phyloP scores from a whole-genome alignment of 371 early-diverging fungal genomes.

The Syncephalastrum racemosum region DNA sequence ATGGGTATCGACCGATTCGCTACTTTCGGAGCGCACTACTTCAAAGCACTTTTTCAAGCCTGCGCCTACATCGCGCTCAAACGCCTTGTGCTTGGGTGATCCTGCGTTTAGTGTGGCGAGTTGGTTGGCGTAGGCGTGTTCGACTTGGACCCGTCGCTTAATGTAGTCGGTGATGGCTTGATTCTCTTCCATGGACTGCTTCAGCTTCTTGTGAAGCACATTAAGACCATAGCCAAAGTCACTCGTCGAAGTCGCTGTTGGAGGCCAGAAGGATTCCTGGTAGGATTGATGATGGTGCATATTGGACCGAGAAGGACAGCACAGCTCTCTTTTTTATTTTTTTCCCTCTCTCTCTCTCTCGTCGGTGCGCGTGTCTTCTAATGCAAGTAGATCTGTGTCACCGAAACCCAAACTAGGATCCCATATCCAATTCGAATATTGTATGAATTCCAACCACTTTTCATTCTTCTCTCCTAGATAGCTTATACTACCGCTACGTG shows the following conservation, averaged over 20 bases:
- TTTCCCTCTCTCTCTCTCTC: too few relatives aligned
- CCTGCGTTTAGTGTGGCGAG: constrained; percentile 24
- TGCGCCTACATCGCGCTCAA: constrained; percentile 67
- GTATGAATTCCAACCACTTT: too few relatives aligned
- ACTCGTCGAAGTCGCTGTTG: constrained; percentile 24
- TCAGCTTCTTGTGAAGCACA: constrained; percentile 64
- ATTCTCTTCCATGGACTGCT: constrained; percentile 66
- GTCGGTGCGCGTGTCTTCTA: too few relatives aligned
- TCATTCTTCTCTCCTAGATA: too few relatives aligned
- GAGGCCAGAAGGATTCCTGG: constrained; percentile 45
- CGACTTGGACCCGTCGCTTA: constrained; percentile 64
- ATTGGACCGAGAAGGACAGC: constrained; percentile 1
- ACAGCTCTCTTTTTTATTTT: too few relatives aligned
- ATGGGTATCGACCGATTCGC: constrained; percentile 58
- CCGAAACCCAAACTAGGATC: too few relatives aligned
- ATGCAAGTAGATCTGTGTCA: too few relatives aligned
- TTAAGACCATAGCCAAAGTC: constrained; percentile 49
- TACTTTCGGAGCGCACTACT: constrained; percentile 62
- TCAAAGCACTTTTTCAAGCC: constrained; percentile 70
- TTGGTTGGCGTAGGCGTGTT: constrained; percentile 54
- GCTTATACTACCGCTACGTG: too few relatives aligned
- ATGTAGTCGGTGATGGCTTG: constrained; percentile 65
- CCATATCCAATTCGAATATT: too few relatives aligned
- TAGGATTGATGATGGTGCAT: constrained; percentile 26
- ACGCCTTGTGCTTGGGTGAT: constrained; percentile 16